A percentile compares a stretch with the other conserved stretches of the same genome.
phyloP scores from a whole-genome alignment of 305 asterid species.

The Fraxinus xanthoxyloides region DNA sequence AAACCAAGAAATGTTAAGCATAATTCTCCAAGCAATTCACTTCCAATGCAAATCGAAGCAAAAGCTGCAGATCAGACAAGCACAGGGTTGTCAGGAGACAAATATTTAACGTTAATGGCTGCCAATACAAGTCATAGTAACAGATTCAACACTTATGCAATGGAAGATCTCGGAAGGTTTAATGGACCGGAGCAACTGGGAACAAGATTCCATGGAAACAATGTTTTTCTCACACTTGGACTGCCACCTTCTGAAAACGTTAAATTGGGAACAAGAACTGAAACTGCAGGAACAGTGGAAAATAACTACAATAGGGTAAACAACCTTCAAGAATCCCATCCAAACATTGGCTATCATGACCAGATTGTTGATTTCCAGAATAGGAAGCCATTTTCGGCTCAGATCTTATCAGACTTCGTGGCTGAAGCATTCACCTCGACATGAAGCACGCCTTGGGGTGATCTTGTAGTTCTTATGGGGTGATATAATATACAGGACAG shows the following conservation, averaged over 20 bases:
- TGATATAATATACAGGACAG: neutral
- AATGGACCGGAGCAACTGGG: slow-evolving; percentile 38
- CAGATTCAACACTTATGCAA: slow-evolving; percentile 28
- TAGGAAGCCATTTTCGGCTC: slow-evolving; percentile 49
- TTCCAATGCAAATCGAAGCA: slow-evolving; percentile 30
- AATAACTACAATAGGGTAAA: slow-evolving; percentile 24
- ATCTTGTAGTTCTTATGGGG: neutral
- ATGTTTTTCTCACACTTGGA: slow-evolving; percentile 57
- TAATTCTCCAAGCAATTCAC: slow-evolving; percentile 36
- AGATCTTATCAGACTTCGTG: slow-evolving; percentile 55
- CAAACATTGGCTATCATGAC: slow-evolving; percentile 34
- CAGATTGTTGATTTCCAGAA: slow-evolving; percentile 53
- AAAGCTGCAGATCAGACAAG: slow-evolving; percentile 24
- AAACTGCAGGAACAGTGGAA: slow-evolving; percentile 25
- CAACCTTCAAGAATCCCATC: slow-evolving; percentile 30
- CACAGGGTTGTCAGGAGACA: slow-evolving; percentile 12
- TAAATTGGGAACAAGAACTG: slow-evolving; percentile 36
- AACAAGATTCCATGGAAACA: slow-evolving; percentile 44
- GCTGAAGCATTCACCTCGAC: slow-evolving; percentile 30
- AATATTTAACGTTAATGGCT: slow-evolving; percentile 25
- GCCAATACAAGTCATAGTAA: slow-evolving; percentile 9
- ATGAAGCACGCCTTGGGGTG: neutral
- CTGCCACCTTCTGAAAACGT: slow-evolving; percentile 51
- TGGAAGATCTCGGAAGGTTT: slow-evolving; percentile 43
- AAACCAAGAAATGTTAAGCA: slow-evolving; percentile 35